Conservation (phyloP, 2,329 filamentous ascomycete species). For the Fusarium abutilonis region DNA sequence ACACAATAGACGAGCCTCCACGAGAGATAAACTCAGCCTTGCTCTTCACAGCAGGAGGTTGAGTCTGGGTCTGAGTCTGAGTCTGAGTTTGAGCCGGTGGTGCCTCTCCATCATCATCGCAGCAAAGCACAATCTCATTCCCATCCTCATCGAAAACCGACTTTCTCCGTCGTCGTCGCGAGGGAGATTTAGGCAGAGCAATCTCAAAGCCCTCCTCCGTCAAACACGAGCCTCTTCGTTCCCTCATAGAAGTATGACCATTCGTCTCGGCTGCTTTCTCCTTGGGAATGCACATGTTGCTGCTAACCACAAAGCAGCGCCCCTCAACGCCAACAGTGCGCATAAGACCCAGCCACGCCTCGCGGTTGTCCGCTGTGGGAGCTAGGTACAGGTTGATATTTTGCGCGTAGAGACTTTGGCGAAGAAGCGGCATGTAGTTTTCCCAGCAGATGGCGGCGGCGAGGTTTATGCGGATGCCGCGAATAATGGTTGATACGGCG, state of each 20-base stretch:
- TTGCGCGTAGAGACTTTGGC: conserved; percentile 85
- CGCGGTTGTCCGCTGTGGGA: conserved; percentile 85
- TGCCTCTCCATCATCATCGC: conserved; percentile 42
- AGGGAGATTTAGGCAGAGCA: conserved; percentile 51
- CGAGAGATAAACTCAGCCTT: conserved; percentile 66
- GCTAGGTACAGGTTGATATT: conserved; percentile 93
- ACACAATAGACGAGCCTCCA: conserved; percentile 85
- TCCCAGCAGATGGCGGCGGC: conserved; percentile 96
- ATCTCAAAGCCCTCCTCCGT: conserved; percentile 61
- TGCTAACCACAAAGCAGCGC: conserved; percentile 83
- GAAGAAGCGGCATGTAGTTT: conserved; percentile 91
- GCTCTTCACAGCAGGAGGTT: neutral
- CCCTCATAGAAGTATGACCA: conserved; percentile 9
- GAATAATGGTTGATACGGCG: conserved; percentile 81
- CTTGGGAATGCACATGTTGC: conserved; percentile 79
- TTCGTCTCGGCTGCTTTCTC: neutral
- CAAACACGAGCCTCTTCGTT: conserved; percentile 51
- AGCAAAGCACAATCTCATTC: conserved; percentile 63
- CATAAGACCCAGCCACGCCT: conserved; percentile 86
- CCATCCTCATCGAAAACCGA: conserved; percentile 64
- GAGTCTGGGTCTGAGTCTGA: conserved; percentile 24
- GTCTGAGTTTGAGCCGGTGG: conserved; percentile 14
- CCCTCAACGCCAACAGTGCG: conserved; percentile 83
- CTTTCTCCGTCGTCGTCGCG: conserved; percentile 47
- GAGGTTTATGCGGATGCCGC: conserved; percentile 80